Evolutionary conservation across 352 stramenopile genomes (phyloP), one percentile per base, ranked within the genome.

Genomic region (Phytopythium mirpurense): DNA sequence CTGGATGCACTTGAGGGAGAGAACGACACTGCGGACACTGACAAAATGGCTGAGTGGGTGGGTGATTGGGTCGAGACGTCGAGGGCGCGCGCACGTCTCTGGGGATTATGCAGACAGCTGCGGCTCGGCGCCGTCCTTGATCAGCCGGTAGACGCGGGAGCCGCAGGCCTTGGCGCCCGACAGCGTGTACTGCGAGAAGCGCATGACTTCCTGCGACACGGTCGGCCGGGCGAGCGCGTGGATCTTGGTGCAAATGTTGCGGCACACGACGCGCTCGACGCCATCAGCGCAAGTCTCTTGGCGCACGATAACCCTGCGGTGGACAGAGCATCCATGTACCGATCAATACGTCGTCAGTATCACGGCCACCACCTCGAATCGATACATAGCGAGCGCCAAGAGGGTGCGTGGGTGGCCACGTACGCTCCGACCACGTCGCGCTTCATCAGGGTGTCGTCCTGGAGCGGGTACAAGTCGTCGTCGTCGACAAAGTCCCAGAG

Each of bases 171-270:
- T 27, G 23, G 48, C 48, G 26, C 35, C 48, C 0, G 32, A 27
- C 7, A 36, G 21, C 31, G 48, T 45, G 34, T 43, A 34, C 32
- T 45, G 48, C 48, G 48, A 54, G 48, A 54, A 54, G 5, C 35
- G 37, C 34, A 37, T 24, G 23, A 44, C 36, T 6, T 54, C 37
- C 23, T 43, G 34, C 34, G 48, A 34, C 1, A 19, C n/a, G 9
- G 36, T 21, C 36, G 36, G 36, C 36, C 5, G 9, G 5, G 29
- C 29, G 35, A 74, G 70, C n/a, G 59, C 66, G n/a, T 67, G 68
- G 9, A 57, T 18, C 23, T 72, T 71, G 16, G 68, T 72, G 45
- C 59, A 63, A 29, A 78, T 60, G 19, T 62, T 67, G 12, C 68
- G 62, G 27, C 59, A 61, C 14, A 72, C 62, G 2, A 66, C 53